These are phyloP conservation scores for Aspergillus calidoustus DNA, from an alignment of 2,329 filamentous ascomycete species.

Conservation along the genomic window DNA sequence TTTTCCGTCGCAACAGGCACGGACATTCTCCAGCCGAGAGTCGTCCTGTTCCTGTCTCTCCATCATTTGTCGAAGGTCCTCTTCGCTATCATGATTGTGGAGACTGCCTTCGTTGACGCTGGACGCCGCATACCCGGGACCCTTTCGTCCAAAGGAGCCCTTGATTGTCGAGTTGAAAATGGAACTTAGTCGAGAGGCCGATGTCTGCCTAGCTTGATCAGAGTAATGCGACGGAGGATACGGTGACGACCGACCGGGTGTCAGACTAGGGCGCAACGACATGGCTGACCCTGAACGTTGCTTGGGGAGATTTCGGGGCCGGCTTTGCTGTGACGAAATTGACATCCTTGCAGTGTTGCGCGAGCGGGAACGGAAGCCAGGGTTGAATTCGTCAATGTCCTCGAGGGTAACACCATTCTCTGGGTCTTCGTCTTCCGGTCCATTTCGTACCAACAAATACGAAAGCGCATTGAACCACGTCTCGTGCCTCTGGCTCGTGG, in stretches of 20 bases:
- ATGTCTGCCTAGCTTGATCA: constrained; percentile 44
- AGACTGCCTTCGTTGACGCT: constrained; percentile 47
- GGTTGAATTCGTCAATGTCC: constrained; percentile 81
- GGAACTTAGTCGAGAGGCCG: constrained; percentile 53
- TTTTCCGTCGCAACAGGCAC: constrained; percentile 94
- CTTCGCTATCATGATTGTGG: constrained; percentile 70
- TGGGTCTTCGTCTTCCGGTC: constrained; percentile 60
- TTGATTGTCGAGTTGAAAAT: constrained; percentile 54
- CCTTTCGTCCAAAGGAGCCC: constrained; percentile 55
- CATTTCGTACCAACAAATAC: constrained; percentile 82
- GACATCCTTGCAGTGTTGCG: constrained; percentile 64
- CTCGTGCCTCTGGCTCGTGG: constrained; percentile 91
- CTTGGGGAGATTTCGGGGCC: constrained; percentile 69
- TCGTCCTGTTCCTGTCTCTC: constrained; percentile 69
- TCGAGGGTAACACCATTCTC: constrained; percentile 63
- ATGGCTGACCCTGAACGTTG: constrained; percentile 44
- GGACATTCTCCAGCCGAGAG: constrained; percentile 87
- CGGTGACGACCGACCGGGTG: constrained; percentile 43
- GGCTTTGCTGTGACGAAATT: constrained; percentile 79
- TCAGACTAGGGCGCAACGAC: constrained; percentile 43
- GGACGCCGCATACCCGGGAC: constrained; percentile 40
- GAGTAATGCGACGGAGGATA: constrained; percentile 38
- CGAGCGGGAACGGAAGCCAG: constrained; percentile 60
- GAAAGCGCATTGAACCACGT: constrained; percentile 98
- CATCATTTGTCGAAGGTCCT: constrained; percentile 80